A percentile compares a stretch with the other conserved stretches of the same genome.
These are phyloP conservation scores for Vaccinium macrocarpon DNA, from an alignment of 148 eudicot species.

Conservation along the genomic window DNA sequence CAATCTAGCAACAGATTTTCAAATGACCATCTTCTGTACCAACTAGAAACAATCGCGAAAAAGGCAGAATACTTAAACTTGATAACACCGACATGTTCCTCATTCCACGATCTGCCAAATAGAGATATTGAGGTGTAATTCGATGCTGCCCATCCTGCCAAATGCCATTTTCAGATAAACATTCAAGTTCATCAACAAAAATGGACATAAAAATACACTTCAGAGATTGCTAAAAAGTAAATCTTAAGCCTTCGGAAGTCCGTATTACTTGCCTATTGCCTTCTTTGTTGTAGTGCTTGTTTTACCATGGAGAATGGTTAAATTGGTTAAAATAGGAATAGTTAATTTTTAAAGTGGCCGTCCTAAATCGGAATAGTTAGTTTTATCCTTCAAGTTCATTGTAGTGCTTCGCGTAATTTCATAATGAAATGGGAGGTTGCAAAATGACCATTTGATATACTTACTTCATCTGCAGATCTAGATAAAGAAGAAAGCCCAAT, in stretches of 20 bases:
- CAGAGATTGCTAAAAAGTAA: background rate
- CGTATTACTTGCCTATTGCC: too few species aligned
- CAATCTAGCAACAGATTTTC: conserved; percentile 71
- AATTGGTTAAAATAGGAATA: too few species aligned
- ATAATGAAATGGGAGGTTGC: background rate
- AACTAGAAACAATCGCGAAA: conserved; percentile 77
- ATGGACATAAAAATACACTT: background rate
- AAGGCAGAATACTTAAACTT: conserved; percentile 75
- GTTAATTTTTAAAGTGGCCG: too few species aligned
- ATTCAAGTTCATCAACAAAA: background rate
- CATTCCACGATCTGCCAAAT: conserved; percentile 62
- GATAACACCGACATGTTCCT: conserved; percentile 78
- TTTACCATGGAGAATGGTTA: too few species aligned
- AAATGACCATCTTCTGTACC: conserved; percentile 97
- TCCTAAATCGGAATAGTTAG: too few species aligned
- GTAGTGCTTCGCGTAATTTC: too few species aligned
- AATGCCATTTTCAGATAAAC: conserved; percentile 13
- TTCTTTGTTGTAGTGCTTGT: too few species aligned
- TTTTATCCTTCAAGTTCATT: too few species aligned
- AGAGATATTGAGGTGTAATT: conserved; percentile 64
- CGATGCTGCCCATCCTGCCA: conserved; percentile 69
- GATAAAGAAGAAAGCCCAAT: conserved; percentile 87
- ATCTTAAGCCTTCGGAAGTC: background rate
- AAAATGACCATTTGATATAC: conserved; percentile 17
- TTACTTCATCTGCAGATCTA: conserved; percentile 61